Percentiles rank a stretch among this genome's conserved stretches.
Conservation (phyloP, 1,284 basidiomycete species). For the Xerocomus nothofagi region DNA sequence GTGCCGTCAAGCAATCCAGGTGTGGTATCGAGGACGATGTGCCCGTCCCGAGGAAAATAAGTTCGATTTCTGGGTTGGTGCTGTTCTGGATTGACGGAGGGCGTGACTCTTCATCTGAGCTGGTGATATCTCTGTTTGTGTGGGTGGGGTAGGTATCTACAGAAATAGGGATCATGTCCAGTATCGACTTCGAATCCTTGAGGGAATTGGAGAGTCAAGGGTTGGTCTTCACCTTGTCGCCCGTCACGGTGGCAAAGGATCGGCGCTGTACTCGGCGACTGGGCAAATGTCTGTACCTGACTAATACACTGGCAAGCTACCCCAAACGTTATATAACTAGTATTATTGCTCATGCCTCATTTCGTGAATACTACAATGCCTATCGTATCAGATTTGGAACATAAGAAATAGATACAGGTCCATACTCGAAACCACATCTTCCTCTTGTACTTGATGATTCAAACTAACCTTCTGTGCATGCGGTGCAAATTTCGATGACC, state of each 20-base stretch:
- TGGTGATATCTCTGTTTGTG: background rate
- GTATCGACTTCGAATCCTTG: background rate
- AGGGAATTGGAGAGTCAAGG: background rate
- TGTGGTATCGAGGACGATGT: constrained; percentile 70
- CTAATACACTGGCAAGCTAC: too few relatives aligned
- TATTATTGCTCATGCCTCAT: too few relatives aligned
- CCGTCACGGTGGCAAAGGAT: too few relatives aligned
- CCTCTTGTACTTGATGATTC: constrained; percentile 85
- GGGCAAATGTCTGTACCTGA: too few relatives aligned
- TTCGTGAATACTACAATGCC: constrained; percentile 42
- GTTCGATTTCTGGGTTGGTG: constrained; percentile 41
- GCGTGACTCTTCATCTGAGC: background rate
- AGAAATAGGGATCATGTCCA: constrained; percentile 5
- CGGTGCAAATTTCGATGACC: constrained; percentile 87
- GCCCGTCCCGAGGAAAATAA: constrained; percentile 75
- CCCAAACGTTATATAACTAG: too few relatives aligned
- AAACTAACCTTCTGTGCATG: constrained; percentile 94
- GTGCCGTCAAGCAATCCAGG: constrained; percentile 63
- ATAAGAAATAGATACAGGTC: constrained; percentile 18
- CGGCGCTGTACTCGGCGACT: too few relatives aligned
- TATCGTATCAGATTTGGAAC: background rate
- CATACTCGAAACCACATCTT: constrained; percentile 92
- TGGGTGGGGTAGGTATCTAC: background rate
- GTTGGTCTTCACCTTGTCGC: too few relatives aligned
- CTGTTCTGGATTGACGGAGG: background rate